phyloP scores from a whole-genome alignment of 306 rosid genomes.

The Dalbergia cultrata region DNA sequence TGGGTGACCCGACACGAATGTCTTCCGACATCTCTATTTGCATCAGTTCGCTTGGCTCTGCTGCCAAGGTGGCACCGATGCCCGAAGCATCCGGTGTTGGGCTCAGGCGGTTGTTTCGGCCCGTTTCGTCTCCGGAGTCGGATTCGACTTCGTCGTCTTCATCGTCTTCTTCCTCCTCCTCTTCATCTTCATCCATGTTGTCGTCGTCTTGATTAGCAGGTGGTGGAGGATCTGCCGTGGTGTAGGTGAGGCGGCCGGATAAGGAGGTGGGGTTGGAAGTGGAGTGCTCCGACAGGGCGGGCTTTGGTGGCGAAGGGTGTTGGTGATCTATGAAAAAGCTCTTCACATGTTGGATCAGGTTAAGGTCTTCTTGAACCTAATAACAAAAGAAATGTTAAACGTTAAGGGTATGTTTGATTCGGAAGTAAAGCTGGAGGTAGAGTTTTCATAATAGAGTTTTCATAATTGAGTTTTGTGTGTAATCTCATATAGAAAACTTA shows the following conservation, averaged over 20 bases:
- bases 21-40: constrained; percentile 87
- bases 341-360: constrained; percentile 72
- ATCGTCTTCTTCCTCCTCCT: constrained; percentile 50
- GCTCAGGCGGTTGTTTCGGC: neutral
- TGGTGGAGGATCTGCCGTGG: constrained; percentile 49
- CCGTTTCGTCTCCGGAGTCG: constrained; percentile 66
- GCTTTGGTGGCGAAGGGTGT: constrained; percentile 68
- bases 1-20: constrained; percentile 84
- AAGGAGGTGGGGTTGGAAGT: constrained; percentile 85
- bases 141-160: constrained; percentile 57
- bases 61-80: constrained; percentile 7
- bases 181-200: constrained; percentile 56
- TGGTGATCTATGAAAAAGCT: constrained; percentile 68
- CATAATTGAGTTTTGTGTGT: too few species aligned
- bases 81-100: neutral
- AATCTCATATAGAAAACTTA: too few species aligned
- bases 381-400: neutral
- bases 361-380: constrained; percentile 80
- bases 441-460: too few species aligned
- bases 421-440: too few species aligned
- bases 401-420: too few species aligned
- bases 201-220: constrained; percentile 35
- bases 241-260: constrained; percentile 55
- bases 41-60: constrained; percentile 82
- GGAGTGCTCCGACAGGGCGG: constrained; percentile 88